phyloP scores from a whole-genome alignment of 805 yeast genomes.

The Ogataea henricii region DNA sequence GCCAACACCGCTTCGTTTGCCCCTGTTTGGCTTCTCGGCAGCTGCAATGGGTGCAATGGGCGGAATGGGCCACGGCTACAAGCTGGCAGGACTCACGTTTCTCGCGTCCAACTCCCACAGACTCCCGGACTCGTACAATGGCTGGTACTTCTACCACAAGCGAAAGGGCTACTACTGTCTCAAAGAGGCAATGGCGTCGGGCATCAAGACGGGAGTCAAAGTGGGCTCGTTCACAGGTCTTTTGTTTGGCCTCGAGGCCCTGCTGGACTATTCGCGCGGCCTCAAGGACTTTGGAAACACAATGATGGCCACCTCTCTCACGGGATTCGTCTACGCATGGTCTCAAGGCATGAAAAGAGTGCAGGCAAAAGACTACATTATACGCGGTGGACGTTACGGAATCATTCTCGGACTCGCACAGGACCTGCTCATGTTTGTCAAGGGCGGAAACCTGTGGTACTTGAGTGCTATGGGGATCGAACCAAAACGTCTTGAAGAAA shows the following conservation, averaged over 20 bases:
- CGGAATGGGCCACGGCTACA: conserved; percentile 65
- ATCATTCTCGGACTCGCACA: conserved; percentile 62
- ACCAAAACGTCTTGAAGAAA: conserved; percentile 23
- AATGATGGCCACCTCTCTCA: conserved; percentile 51
- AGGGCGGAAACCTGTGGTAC: conserved; percentile 74
- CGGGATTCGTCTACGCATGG: conserved; percentile 55
- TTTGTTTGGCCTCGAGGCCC: conserved; percentile 63
- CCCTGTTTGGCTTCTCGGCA: conserved; percentile 41
- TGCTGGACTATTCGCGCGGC: conserved; percentile 54
- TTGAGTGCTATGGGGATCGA: conserved; percentile 35
- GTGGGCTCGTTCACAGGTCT: conserved; percentile 46
- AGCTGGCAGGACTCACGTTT: conserved; percentile 55
- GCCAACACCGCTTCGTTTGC: conserved; percentile 47
- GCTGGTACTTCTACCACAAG: conserved; percentile 88
- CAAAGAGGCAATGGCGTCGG: conserved; percentile 52
- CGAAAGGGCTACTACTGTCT: conserved; percentile 76
- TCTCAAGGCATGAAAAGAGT: conserved; percentile 42
- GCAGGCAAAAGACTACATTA: conserved; percentile 45
- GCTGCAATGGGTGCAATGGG: conserved; percentile 48
- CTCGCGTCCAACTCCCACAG: conserved; percentile 83
- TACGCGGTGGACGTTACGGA: conserved; percentile 62
- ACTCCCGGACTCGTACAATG: conserved; percentile 73
- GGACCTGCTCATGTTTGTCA: conserved; percentile 56
- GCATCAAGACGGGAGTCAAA: conserved; percentile 44
- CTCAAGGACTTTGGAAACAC: conserved; percentile 62